Percentiles rank a stretch among this genome's conserved stretches.
phyloP scores from a whole-genome alignment of 768 basidiomycete genomes.

The Boletales sp. region DNA sequence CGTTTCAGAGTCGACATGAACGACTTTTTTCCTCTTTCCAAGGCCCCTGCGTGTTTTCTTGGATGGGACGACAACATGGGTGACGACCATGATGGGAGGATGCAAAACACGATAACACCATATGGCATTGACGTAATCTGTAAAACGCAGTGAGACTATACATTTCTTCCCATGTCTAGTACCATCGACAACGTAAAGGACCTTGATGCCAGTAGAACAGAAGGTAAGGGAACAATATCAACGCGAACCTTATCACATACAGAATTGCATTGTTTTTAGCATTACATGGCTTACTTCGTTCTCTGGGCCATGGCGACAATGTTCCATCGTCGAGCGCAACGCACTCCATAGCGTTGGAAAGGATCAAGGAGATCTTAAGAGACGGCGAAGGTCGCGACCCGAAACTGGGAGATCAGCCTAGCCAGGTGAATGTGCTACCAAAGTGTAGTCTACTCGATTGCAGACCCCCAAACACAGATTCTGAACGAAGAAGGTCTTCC shows the following conservation, averaged over 20 bases:
- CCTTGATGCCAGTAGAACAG: constrained; percentile 30
- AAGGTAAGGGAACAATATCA: constrained; percentile 33
- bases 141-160: not conserved
- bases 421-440: constrained; percentile 52
- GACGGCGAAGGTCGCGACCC: constrained; percentile 41
- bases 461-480: constrained; percentile 40
- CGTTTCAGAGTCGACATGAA: constrained; percentile 7
- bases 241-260: not conserved
- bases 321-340: constrained; percentile 17
- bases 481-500: constrained; percentile 77
- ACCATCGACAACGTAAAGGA: constrained; percentile 17
- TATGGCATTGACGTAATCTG: constrained; percentile 18
- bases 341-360: constrained; percentile 53
- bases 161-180: constrained; percentile 18
- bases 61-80: constrained; percentile 31
- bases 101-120: constrained; percentile 5
- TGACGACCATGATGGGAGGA: constrained; percentile 37
- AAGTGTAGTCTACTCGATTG: constrained; percentile 17
- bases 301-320: constrained; percentile 27
- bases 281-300: constrained; percentile 37
- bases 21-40: constrained; percentile 34
- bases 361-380: constrained; percentile 48
- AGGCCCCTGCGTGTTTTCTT: constrained; percentile 46
- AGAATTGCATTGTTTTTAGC: constrained; percentile 22
- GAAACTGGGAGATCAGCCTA: constrained; percentile 46